Conservation (phyloP, 352 stramenopile genomes). For the Pythium aphanidermatum region DNA sequence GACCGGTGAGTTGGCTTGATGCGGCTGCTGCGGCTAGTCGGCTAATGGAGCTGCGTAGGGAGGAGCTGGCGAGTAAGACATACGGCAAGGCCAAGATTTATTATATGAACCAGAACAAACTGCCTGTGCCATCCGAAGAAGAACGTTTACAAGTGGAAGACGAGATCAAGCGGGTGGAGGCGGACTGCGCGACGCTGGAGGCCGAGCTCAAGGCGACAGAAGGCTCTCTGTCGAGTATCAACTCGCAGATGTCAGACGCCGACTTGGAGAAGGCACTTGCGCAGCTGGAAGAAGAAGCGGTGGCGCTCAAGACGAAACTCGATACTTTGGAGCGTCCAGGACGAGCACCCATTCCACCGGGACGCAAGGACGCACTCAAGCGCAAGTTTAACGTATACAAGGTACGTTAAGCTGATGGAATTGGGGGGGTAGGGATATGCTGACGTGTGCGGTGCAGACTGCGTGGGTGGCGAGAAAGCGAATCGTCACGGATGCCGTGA, state of each 20-base stretch:
- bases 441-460: constrained; percentile 28
- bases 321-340: constrained; percentile 34
- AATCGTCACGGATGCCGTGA: constrained; percentile 69
- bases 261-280: constrained; percentile 48
- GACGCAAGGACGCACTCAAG: constrained; percentile 56
- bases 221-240: constrained; percentile 34
- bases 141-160: constrained; percentile 38
- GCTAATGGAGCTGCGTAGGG: constrained; percentile 4
- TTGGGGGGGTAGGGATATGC: background rate
- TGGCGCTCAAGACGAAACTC: constrained; percentile 36
- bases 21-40: no score
- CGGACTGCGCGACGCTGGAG: constrained; percentile 38
- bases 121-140: constrained; percentile 47
- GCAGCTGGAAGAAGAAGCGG: constrained; percentile 36
- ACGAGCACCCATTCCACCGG: constrained; percentile 41
- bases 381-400: constrained; percentile 57
- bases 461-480: constrained; percentile 72
- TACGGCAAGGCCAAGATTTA: constrained; percentile 84
- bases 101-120: constrained; percentile 71
- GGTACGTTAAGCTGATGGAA: constrained; percentile 36
- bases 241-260: constrained; percentile 57
- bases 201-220: constrained; percentile 56
- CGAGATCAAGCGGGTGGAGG: constrained; percentile 42
- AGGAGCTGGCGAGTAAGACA: constrained; percentile 58
- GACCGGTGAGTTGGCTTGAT: constrained; percentile 26